Conservation (phyloP, 441 rosid species). For the Gossypium gossypioides region DNA sequence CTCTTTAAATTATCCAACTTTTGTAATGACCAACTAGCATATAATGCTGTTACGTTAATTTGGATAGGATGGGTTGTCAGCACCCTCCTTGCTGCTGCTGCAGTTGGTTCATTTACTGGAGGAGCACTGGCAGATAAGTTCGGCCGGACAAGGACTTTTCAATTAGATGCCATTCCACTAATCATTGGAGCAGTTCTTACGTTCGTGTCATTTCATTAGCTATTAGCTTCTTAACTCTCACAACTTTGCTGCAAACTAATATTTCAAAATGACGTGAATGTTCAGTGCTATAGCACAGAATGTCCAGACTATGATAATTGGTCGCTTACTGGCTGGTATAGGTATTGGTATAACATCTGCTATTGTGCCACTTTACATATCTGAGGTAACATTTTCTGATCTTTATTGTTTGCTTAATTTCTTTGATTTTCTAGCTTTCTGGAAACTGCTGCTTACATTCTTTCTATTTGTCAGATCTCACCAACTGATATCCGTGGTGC, state of each 20-base stretch:
- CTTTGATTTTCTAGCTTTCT: constrained; percentile 7
- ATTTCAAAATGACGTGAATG: constrained; percentile 12
- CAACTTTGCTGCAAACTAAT: constrained; percentile 11
- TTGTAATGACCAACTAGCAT: not conserved
- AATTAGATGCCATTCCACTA: constrained; percentile 88
- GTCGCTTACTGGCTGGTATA: constrained; percentile 88
- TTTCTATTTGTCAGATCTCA: constrained; percentile 53
- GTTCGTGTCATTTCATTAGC: constrained; percentile 29
- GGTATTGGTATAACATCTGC: constrained; percentile 98
- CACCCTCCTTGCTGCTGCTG: constrained; percentile 90
- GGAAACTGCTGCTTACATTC: constrained; percentile 12
- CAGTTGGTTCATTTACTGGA: constrained; percentile 90
- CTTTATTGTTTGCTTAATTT: not conserved
- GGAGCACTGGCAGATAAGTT: constrained; percentile 91
- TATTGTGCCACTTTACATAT: constrained; percentile 91
- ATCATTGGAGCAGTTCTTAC: constrained; percentile 72
- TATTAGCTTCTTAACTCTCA: constrained; percentile 1
- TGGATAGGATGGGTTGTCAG: constrained; percentile 91
- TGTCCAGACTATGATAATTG: constrained; percentile 86
- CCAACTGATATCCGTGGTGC: constrained; percentile 99
- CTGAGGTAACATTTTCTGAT: constrained; percentile 52
- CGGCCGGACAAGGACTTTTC: constrained; percentile 85
- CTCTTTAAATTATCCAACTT: constrained; percentile 2
- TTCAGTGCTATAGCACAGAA: constrained; percentile 79
- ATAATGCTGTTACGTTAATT: constrained; percentile 12